These are phyloP conservation scores for Hericium coralloides DNA, from an alignment of 768 basidiomycete species.

Conservation along the genomic window DNA sequence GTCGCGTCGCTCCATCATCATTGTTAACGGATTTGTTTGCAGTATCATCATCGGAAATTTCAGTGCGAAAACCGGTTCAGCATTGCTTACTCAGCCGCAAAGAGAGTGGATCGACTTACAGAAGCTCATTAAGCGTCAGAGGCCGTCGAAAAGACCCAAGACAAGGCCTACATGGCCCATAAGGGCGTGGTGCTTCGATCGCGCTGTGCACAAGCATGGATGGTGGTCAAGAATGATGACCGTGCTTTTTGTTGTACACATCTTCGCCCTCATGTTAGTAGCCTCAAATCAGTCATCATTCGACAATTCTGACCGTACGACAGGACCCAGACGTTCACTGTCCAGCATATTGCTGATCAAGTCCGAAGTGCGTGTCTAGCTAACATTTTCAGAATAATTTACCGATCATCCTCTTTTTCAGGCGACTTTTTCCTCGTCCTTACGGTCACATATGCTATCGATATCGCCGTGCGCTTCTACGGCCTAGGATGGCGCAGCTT, in stretches of 20 bases:
- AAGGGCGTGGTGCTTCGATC: constrained; percentile 84
- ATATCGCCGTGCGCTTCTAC: constrained; percentile 67
- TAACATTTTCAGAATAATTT: background rate
- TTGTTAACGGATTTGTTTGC: constrained; percentile 10
- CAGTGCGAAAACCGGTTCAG: constrained; percentile 75
- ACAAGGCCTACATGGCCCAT: constrained; percentile 42
- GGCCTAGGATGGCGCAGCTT: constrained; percentile 84
- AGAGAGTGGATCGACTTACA: constrained; percentile 92
- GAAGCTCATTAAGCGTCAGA: constrained; percentile 79
- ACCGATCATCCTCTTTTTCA: constrained; percentile 21
- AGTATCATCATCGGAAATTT: constrained; percentile 97
- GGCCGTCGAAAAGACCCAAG: constrained; percentile 76
- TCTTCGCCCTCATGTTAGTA: constrained; percentile 72
- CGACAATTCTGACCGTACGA: constrained; percentile 4
- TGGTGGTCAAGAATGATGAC: constrained; percentile 87
- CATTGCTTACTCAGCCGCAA: constrained; percentile 79
- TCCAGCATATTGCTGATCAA: constrained; percentile 37
- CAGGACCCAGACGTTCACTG: constrained; percentile 76
- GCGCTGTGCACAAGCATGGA: constrained; percentile 86
- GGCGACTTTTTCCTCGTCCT: constrained; percentile 73
- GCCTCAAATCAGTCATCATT: background rate
- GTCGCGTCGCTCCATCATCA: background rate
- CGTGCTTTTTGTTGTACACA: constrained; percentile 69
- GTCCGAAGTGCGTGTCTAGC: constrained; percentile 44
- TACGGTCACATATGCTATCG: constrained; percentile 63